Conservation (phyloP, 805 yeast species). For the Nakazawaea anatomiae region DNA sequence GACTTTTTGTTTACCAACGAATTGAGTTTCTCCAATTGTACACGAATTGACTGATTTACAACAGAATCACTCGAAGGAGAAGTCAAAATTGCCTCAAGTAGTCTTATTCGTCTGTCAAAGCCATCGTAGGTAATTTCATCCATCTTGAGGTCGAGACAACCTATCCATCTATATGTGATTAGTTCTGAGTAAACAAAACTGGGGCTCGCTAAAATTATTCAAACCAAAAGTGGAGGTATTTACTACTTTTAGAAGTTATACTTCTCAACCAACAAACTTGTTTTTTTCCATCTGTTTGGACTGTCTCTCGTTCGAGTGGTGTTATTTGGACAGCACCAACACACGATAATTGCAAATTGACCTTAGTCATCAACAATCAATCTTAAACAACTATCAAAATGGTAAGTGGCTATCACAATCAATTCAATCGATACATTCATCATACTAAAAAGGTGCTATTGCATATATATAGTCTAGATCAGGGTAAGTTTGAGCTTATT, state of each 20-base stretch:
- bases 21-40: slow-evolving; percentile 1
- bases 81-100: neutral
- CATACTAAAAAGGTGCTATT: neutral
- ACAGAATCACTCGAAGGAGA: neutral
- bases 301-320: too few relatives aligned
- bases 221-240: neutral
- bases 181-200: too few relatives aligned
- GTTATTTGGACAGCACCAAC: too few relatives aligned
- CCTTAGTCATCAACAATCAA: too few relatives aligned
- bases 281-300: too few relatives aligned
- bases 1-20: neutral
- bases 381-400: neutral
- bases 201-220: neutral
- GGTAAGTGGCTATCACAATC: neutral
- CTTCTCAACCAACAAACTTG: neutral
- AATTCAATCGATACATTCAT: neutral
- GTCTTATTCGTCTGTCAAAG: neutral
- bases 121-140: neutral
- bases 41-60: neutral
- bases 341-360: too few relatives aligned
- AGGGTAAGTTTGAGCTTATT: slow-evolving; percentile 10
- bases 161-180: neutral
- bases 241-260: neutral
- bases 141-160: neutral
- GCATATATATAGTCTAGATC: slow-evolving; percentile 19